Percentiles rank a stretch among this genome's conserved stretches.
phyloP scores from a whole-genome alignment of 129 eudicot genomes.

The Mikania micrantha region DNA sequence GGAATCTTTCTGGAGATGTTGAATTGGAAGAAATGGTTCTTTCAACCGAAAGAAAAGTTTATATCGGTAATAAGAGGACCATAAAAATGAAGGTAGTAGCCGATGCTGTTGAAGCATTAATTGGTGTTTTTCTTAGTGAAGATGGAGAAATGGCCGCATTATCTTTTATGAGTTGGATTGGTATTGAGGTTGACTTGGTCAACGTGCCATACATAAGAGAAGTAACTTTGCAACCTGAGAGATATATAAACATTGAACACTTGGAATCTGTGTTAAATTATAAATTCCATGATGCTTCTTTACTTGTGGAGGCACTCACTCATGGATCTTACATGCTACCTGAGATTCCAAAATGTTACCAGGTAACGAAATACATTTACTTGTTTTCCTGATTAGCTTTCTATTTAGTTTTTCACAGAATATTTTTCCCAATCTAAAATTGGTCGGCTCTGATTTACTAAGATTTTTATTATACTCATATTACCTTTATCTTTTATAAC shows the following conservation, averaged over 20 bases:
- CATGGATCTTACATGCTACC: constrained; percentile 92
- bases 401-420: not conserved
- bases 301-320: constrained; percentile 82
- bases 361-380: constrained; percentile 36
- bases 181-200: constrained; percentile 53
- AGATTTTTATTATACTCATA: not conserved
- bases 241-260: constrained; percentile 27
- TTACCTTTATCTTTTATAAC: not conserved
- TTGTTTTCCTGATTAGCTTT: constrained; percentile 11
- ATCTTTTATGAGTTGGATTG: constrained; percentile 79
- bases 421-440: not conserved
- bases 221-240: constrained; percentile 33
- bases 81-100: constrained; percentile 62
- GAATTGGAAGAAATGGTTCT: constrained; percentile 33
- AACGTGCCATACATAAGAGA: constrained; percentile 34
- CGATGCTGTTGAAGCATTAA: constrained; percentile 83
- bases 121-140: constrained; percentile 60
- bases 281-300: constrained; percentile 51
- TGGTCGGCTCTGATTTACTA: too few species aligned
- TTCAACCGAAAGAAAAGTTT: constrained; percentile 37
- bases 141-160: constrained; percentile 81
- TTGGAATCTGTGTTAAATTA: constrained; percentile 52
- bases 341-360: constrained; percentile 76
- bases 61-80: constrained; percentile 24
- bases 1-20: constrained; percentile 24